Evolutionary conservation across 371 early-diverging fungal genomes (phyloP).

Genomic region (Rhizomucor miehei): DNA sequence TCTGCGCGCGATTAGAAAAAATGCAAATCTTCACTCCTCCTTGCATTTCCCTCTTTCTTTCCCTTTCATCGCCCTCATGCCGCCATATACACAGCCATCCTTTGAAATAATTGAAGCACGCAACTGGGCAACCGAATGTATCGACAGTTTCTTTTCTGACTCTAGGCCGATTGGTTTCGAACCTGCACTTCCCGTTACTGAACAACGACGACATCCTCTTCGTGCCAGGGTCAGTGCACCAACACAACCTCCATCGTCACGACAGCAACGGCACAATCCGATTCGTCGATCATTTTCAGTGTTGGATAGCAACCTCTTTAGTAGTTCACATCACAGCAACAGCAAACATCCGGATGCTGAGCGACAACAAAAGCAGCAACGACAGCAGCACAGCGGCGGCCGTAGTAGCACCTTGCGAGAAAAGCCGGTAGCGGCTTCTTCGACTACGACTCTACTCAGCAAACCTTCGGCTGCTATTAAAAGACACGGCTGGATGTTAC

Average conservation of each 20-base stretch:
- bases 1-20: no score
- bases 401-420: conserved; percentile 1
- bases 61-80: conserved; percentile 3
- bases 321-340: background rate
- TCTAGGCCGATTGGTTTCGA: conserved; percentile 28
- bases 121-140: conserved; percentile 32
- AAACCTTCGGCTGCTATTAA: background rate
- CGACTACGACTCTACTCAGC: background rate
- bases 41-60: no score
- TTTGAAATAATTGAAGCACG: conserved; percentile 40
- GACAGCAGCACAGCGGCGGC: background rate
- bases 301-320: conserved; percentile 25
- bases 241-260: background rate
- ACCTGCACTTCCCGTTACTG: conserved; percentile 1
- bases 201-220: conserved; percentile 1
- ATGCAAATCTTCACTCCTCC: no score
- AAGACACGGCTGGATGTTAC: conserved; percentile 1
- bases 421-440: background rate
- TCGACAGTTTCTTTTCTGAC: conserved; percentile 26
- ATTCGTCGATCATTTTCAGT: conserved; percentile 34
- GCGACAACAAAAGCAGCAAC: conserved; percentile 2
- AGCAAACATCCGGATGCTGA: no score
- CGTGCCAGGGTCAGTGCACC: background rate
- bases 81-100: conserved; percentile 15
- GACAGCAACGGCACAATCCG: conserved; percentile 7